A percentile compares a stretch with the other conserved stretches of the same genome.
Conservation (phyloP, 305 asterid genomes). For the Fraxinus albicans region DNA sequence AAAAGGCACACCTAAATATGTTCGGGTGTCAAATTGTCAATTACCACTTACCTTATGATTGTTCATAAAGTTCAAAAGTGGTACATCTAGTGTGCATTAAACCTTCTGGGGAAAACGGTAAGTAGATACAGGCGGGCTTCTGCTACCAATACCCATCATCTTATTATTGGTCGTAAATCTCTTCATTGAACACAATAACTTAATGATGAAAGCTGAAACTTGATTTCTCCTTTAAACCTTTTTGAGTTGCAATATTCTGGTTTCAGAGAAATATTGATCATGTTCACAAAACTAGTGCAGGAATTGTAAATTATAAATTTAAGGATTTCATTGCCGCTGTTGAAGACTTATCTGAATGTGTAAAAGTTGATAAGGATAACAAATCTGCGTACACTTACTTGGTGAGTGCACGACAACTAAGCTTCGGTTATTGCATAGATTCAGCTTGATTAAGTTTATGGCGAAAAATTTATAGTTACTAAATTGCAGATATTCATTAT, state of each 20-base stretch:
- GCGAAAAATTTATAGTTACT: slow-evolving; percentile 20
- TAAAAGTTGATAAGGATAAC: slow-evolving; percentile 74
- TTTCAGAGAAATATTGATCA: slow-evolving; percentile 23
- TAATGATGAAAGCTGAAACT: slow-evolving; percentile 20
- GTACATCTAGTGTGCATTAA: slow-evolving; percentile 4
- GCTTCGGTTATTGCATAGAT: slow-evolving; percentile 4
- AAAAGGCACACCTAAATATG: background rate
- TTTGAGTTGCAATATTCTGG: slow-evolving; percentile 13
- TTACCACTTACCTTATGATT: background rate
- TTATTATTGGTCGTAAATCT: background rate
- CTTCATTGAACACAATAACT: slow-evolving; percentile 7
- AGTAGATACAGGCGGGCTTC: slow-evolving; percentile 2
- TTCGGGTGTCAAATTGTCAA: background rate
- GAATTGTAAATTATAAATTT: slow-evolving; percentile 91
- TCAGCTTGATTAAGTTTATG: slow-evolving; percentile 22
- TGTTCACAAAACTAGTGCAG: slow-evolving; percentile 48
- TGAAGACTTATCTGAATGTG: slow-evolving; percentile 83
- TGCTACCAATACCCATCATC: slow-evolving; percentile 6
- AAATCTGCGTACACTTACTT: slow-evolving; percentile 94
- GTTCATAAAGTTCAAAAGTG: slow-evolving; percentile 2
- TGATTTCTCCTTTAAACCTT: slow-evolving; percentile 8
- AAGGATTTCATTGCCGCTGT: slow-evolving; percentile 91
- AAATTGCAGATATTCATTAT: slow-evolving; percentile 12
- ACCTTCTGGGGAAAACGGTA: background rate
- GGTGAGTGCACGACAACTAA: slow-evolving; percentile 53